Conservation (phyloP, 768 basidiomycete species). For the Leccinum boreale region DNA sequence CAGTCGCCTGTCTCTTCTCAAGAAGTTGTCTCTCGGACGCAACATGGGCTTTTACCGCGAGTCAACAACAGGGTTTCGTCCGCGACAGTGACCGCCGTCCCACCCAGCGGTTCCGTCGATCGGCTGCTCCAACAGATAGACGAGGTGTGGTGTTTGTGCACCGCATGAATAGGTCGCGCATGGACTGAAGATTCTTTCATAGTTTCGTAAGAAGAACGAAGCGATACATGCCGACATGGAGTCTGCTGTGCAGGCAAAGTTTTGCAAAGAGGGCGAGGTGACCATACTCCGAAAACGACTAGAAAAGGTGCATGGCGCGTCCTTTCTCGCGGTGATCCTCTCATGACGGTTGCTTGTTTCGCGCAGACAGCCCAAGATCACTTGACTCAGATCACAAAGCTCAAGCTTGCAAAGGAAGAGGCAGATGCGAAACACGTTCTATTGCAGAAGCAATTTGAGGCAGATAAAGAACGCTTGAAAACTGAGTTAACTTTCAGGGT, state of each 20-base stretch:
- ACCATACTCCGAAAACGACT: slow-evolving; percentile 61
- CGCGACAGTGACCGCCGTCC: background rate
- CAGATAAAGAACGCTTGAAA: slow-evolving; percentile 65
- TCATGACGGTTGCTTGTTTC: background rate
- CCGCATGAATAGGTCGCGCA: slow-evolving; percentile 6
- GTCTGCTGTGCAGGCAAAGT: slow-evolving; percentile 47
- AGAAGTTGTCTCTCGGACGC: slow-evolving; percentile 11
- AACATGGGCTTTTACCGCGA: slow-evolving; percentile 10
- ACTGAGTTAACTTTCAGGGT: slow-evolving; percentile 73
- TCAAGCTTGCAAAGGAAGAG: slow-evolving; percentile 60
- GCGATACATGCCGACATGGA: slow-evolving; percentile 44
- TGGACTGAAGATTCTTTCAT: slow-evolving; percentile 9
- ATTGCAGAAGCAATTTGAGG: slow-evolving; percentile 59
- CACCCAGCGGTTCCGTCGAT: slow-evolving; percentile 6
- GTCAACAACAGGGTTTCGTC: slow-evolving; percentile 4
- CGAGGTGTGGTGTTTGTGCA: slow-evolving; percentile 38
- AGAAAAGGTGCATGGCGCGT: slow-evolving; percentile 49
- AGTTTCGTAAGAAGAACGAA: slow-evolving; percentile 53
- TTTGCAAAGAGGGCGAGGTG: slow-evolving; percentile 70
- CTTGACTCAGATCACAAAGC: slow-evolving; percentile 49
- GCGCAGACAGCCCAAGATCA: slow-evolving; percentile 58
- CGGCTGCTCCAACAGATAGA: slow-evolving; percentile 38
- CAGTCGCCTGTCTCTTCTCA: slow-evolving; percentile 21
- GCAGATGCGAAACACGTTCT: slow-evolving; percentile 53
- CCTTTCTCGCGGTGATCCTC: background rate